Conservation (phyloP, 2,329 filamentous ascomycete genomes). For the Ophidiomyces ophidiicola region DNA sequence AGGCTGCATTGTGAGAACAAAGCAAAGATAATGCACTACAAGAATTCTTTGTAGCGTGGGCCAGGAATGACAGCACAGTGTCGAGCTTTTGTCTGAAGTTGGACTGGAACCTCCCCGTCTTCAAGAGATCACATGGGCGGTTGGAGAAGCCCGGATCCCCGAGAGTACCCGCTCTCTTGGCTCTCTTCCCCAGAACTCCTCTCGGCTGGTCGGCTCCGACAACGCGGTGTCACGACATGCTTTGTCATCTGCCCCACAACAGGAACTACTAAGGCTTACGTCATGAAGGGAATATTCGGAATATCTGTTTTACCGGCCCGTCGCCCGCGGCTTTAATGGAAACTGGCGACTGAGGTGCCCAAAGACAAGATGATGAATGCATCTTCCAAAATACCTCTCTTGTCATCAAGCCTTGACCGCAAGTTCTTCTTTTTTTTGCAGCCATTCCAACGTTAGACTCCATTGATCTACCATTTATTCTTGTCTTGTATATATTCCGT, state of each 20-base stretch:
- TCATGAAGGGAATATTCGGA: no score
- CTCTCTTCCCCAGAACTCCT: background rate
- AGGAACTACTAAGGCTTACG: no score
- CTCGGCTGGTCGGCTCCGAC: constrained; percentile 3
- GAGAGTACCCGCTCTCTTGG: constrained; percentile 3
- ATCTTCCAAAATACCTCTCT: no score
- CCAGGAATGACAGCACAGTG: constrained; percentile 6
- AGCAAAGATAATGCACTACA: background rate
- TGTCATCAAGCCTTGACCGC: no score
- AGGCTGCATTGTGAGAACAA: constrained; percentile 15
- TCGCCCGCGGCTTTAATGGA: no score
- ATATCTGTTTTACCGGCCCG: no score
- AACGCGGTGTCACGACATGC: background rate
- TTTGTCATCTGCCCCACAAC: background rate
- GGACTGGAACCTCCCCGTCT: background rate
- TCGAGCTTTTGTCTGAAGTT: background rate
- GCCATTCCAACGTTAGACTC: no score
- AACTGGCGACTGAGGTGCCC: no score
- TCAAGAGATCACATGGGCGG: background rate
- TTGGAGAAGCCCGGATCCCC: constrained; percentile 2
- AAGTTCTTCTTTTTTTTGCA: no score
- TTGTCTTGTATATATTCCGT: no score
- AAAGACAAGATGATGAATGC: no score
- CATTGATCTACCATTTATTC: no score
- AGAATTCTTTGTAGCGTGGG: background rate